Conservation (phyloP, 352 stramenopile species). For the Phytophthora brassicae region DNA sequence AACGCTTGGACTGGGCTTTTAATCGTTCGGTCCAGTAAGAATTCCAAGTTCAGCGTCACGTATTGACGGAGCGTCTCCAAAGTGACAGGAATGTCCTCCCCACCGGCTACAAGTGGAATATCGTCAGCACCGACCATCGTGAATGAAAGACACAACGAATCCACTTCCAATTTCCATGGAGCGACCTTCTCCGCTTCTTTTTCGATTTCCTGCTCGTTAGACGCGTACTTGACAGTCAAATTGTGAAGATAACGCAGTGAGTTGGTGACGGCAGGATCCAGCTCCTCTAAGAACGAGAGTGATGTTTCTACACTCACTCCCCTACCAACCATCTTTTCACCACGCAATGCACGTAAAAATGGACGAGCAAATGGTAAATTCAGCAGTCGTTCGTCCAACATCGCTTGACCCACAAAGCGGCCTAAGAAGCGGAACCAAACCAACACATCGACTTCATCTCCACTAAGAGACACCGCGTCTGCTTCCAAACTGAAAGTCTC, state of each 20-base stretch:
- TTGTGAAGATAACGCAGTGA: constrained; percentile 64
- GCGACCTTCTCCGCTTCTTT: constrained; percentile 21
- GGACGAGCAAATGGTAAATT: constrained; percentile 79
- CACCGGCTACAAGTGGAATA: constrained; percentile 54
- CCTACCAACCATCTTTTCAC: constrained; percentile 51
- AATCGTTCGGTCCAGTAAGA: constrained; percentile 71
- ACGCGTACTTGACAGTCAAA: constrained; percentile 24
- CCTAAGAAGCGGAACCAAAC: constrained; percentile 77
- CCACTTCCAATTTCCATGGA: constrained; percentile 40
- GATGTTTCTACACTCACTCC: constrained; percentile 48
- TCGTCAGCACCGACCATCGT: constrained; percentile 68
- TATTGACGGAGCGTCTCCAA: constrained; percentile 54
- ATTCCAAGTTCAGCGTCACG: constrained; percentile 48
- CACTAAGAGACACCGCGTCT: constrained; percentile 16
- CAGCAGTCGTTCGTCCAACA: constrained; percentile 83
- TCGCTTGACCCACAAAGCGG: constrained; percentile 66
- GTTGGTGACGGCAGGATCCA: constrained; percentile 71
- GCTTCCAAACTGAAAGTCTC: constrained; percentile 15
- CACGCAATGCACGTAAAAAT: constrained; percentile 62
- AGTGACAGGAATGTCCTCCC: constrained; percentile 49
- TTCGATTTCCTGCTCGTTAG: not conserved
- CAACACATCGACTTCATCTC: constrained; percentile 33
- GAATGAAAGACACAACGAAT: constrained; percentile 73
- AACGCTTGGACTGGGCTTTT: constrained; percentile 65
- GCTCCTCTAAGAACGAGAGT: constrained; percentile 57